Conservation (phyloP, 768 basidiomycete genomes). For the Psilocybe tampanensis region DNA sequence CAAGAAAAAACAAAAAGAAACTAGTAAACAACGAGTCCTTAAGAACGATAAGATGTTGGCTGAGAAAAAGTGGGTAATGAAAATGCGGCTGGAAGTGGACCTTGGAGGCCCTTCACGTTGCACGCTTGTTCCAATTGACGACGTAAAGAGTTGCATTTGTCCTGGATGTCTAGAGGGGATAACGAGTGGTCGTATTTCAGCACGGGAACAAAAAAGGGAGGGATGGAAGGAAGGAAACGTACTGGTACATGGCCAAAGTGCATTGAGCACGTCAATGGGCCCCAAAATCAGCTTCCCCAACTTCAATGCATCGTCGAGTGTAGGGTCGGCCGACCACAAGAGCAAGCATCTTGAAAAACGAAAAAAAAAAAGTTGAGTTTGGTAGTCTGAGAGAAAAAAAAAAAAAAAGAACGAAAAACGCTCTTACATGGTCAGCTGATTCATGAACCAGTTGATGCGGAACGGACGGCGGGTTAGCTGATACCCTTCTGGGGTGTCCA, state of each 20-base stretch:
- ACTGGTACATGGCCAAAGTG: slow-evolving; percentile 66
- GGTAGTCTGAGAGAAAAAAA: background rate
- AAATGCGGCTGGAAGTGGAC: slow-evolving; percentile 40
- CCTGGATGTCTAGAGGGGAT: slow-evolving; percentile 45
- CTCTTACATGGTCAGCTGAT: slow-evolving; percentile 63
- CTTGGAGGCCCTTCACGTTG: slow-evolving; percentile 38
- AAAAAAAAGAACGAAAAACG: background rate
- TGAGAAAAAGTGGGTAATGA: slow-evolving; percentile 40
- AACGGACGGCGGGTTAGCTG: slow-evolving; percentile 69
- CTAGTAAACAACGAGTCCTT: background rate
- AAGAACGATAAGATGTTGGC: slow-evolving; percentile 14
- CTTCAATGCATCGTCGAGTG: slow-evolving; percentile 59
- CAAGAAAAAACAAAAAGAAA: no score
- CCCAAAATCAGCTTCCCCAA: slow-evolving; percentile 66
- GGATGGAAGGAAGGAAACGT: slow-evolving; percentile 15
- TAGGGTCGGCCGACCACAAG: slow-evolving; percentile 65
- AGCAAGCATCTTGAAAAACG: slow-evolving; percentile 53
- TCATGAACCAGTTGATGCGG: slow-evolving; percentile 71
- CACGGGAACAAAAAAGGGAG: background rate
- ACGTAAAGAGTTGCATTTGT: slow-evolving; percentile 50
- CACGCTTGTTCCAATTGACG: slow-evolving; percentile 53
- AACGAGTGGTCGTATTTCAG: background rate
- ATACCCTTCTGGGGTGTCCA: slow-evolving; percentile 52
- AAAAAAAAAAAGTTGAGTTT: no score
- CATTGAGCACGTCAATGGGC: slow-evolving; percentile 67